Evolutionary conservation across 352 stramenopile species (phyloP), one percentile per base, ranked within the genome.

Genomic region (Pythium chondricola): DNA sequence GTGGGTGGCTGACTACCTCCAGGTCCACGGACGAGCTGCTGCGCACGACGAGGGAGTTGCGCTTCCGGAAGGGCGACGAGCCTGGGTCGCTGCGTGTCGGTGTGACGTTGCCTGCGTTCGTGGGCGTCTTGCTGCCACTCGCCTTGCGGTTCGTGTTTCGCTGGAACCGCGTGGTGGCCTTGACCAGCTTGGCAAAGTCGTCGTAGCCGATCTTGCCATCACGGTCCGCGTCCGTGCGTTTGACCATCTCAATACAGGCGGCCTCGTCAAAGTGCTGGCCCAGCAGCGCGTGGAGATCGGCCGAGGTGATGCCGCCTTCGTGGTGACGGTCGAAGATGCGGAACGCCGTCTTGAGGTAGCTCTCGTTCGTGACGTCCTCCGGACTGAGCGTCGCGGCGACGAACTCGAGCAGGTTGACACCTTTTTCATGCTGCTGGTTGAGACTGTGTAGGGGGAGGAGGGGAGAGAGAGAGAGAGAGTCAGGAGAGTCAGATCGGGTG

Each of bases 351-450:
- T 67, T 56, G 27, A 88, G 52, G 4, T 78, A 56, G n/a, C 65
- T 62, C 20, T 88, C 67, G 44, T 86, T 66, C 6, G 65, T 56
- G 22, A 83, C 64, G 7, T 85, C 73, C 43, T 84, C 73, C 0
- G 71, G 63, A 8, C 61, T 82, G 9, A 91, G 55, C 6, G 77
- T 87, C 0, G 80, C 80, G 14, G 80, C 76, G 14, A 91, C 73
- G 52, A 91, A 91, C 53, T 91, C 80, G 6, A 91, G 60, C 22
- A 91, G 43, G 38, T 86, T 91, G 26, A 91, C 67, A 7, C 79
- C 74, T 26, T 83, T 82, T 7, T 84, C 77, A 22, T 84, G 67
- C 42, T 88, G 72, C 42, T 88, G 74, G 31, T 91, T 73, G 10
- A 91, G 68, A 4, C 79, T 90, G 21, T 20, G 3, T 21, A 32